Evolutionary conservation across 2,329 filamentous ascomycete species (phyloP).

Genomic region (Botryotinia globosa): DNA sequence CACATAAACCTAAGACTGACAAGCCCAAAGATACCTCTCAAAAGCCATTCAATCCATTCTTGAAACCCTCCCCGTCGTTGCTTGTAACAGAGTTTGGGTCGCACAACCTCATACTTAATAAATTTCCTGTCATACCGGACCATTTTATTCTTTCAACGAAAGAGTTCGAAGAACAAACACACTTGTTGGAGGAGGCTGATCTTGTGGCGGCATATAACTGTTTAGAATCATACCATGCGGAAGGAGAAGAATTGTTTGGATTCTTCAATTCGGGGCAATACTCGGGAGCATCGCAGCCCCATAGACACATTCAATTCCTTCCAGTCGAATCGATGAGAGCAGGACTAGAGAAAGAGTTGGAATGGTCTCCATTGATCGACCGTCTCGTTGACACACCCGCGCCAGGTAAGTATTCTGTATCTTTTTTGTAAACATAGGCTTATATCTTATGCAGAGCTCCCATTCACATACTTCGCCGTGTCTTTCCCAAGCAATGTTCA

Average conservation of each 20-base stretch:
- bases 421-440: neutral
- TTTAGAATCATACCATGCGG: conserved; percentile 49
- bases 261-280: conserved; percentile 60
- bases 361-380: conserved; percentile 53
- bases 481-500: conserved; percentile 25
- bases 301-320: conserved; percentile 70
- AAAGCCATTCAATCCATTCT: conserved; percentile 61
- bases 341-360: conserved; percentile 39
- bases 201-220: conserved; percentile 61
- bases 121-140: conserved; percentile 67
- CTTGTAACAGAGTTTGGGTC: conserved; percentile 53
- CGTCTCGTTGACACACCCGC: conserved; percentile 32
- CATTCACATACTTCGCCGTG: conserved; percentile 36
- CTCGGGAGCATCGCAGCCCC: conserved; percentile 69
- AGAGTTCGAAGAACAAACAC: conserved; percentile 61
- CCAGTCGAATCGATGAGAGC: conserved; percentile 62
- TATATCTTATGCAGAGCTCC: conserved; percentile 27
- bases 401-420: conserved; percentile 22
- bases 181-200: conserved; percentile 59
- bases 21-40: conserved; percentile 32
- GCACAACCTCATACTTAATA: conserved; percentile 70
- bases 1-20: conserved; percentile 59
- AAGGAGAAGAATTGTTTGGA: conserved; percentile 42
- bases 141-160: conserved; percentile 71
- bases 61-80: conserved; percentile 52